These are phyloP conservation scores for Termitomyces sp. DNA, from an alignment of 768 basidiomycete species.

Conservation along the genomic window DNA sequence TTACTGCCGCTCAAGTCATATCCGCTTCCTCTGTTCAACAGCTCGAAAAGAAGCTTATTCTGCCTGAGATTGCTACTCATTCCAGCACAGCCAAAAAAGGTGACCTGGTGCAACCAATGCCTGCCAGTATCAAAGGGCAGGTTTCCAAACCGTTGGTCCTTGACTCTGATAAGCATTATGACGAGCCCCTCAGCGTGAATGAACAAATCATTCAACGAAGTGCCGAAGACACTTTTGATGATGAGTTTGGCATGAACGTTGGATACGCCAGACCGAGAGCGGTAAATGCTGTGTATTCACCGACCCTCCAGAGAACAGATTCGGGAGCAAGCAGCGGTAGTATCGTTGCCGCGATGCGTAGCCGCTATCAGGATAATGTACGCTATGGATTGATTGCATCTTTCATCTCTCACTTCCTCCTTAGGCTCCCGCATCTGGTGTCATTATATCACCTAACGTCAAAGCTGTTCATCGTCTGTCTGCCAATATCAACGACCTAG, in stretches of 20 bases:
- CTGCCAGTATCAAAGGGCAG: not conserved
- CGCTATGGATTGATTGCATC: slow-evolving; percentile 20
- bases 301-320: slow-evolving; percentile 45
- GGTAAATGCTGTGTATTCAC: slow-evolving; percentile 26
- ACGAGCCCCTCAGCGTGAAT: not conserved
- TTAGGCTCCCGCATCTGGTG: slow-evolving; percentile 32
- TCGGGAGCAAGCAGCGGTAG: slow-evolving; percentile 52
- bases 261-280: slow-evolving; percentile 23
- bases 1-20: not conserved
- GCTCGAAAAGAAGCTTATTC: slow-evolving; percentile 1
- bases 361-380: slow-evolving; percentile 57
- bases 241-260: slow-evolving; percentile 30
- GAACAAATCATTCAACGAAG: not conserved
- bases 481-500: slow-evolving; percentile 59
- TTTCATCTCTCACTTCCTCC: slow-evolving; percentile 5
- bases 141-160: not conserved
- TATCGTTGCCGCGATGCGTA: slow-evolving; percentile 67
- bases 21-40: not conserved
- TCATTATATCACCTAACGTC: slow-evolving; percentile 44
- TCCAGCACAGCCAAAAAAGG: not conserved
- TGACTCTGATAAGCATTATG: not conserved
- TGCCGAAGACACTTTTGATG: slow-evolving; percentile 22
- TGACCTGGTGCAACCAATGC: not conserved
- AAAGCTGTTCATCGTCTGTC: slow-evolving; percentile 64
- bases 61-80: not conserved